These are phyloP conservation scores for Daedalea quercina DNA, from an alignment of 768 basidiomycete species.

Conservation along the genomic window DNA sequence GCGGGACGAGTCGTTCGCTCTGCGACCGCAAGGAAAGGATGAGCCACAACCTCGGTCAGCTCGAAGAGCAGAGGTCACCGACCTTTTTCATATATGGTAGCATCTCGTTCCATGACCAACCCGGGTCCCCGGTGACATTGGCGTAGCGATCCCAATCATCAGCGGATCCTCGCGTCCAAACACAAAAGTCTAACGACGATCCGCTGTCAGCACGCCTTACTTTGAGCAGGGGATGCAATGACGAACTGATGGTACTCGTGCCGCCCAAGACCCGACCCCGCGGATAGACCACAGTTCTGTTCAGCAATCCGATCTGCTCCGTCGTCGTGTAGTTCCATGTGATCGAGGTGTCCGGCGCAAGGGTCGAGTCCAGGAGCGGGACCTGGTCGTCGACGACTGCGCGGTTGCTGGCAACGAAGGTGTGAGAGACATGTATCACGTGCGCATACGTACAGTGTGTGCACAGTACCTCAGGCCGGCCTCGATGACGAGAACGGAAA, in stretches of 20 bases:
- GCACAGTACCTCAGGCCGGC: background rate
- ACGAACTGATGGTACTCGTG: slow-evolving; percentile 18
- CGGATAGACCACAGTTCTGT: slow-evolving; percentile 15
- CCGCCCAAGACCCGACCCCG: slow-evolving; percentile 21
- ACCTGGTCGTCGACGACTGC: slow-evolving; percentile 3
- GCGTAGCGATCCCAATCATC: slow-evolving; percentile 22
- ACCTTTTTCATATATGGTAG: slow-evolving; percentile 20
- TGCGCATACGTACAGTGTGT: background rate
- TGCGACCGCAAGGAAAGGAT: slow-evolving; percentile 3
- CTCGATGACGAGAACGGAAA: slow-evolving; percentile 2
- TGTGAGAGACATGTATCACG: background rate
- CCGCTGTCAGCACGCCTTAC: background rate
- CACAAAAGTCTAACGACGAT: slow-evolving; percentile 17
- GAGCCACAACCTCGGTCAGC: no score
- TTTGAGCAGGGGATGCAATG: background rate
- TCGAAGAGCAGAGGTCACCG: no score
- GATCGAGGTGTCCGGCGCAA: slow-evolving; percentile 7
- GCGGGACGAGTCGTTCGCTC: slow-evolving; percentile 17
- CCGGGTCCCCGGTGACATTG: slow-evolving; percentile 17
- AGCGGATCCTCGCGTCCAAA: slow-evolving; percentile 20
- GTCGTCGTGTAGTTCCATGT: slow-evolving; percentile 24
- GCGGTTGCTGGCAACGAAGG: slow-evolving; percentile 2
- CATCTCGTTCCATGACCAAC: slow-evolving; percentile 22
- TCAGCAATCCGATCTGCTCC: slow-evolving; percentile 15
- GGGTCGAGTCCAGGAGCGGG: slow-evolving; percentile 5